Base-by-base conservation (phyloP, 2,329 filamentous ascomycete species). In the Onygenales sp. region DNA sequence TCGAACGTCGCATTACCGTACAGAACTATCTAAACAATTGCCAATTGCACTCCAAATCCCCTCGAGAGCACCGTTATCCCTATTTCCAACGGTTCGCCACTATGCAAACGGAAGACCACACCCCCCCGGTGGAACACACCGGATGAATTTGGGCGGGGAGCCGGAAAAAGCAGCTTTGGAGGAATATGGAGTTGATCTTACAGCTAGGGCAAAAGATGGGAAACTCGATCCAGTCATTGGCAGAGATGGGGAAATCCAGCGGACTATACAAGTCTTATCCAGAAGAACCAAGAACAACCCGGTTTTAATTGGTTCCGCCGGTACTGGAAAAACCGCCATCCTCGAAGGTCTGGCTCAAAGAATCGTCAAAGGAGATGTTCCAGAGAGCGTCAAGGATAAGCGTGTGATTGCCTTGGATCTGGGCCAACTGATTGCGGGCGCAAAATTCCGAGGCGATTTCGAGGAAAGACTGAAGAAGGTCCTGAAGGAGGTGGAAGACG, bases 141-240 rank as follows among this genome's bases (percentile, higher is more conserved):
- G 86, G 59, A 97, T 97, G 91, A 84, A 97, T 66, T 72, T 97
- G 67, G 82, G 89, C 53, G 83, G 80, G 54, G 86, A 82, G 60
- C 74, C 75, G 5, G 80, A 96, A 70, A 95, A 96, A 71, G 78
- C 91, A 2, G 91, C 93, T 0, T 74, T 97, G 50, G 92, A 97
- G 69, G 82, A 95, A 69, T 98, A 85, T 64, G 93, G 93, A 54
- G 78, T 96, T 56, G 92, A 98, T 67, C 76, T 98, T 51, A 97
- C 93, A 1, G 87, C 83, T 10, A 82, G 82, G 63, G 93, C 93
- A 17, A 87, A 81, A 67, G 86, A 87, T 48, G 93, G 93, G 42
- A 96, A 95, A 66, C 78, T 98, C 3, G 93, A 98, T 65, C 93
- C 93, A 0, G 92, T 97, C 11, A 97, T 98, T 64, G 93, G 93